A percentile compares a stretch with the other conserved stretches of the same genome.
These are phyloP conservation scores for Piromyces finnis DNA, from an alignment of 192 early-diverging fungal genomes.

Conservation along the genomic window DNA sequence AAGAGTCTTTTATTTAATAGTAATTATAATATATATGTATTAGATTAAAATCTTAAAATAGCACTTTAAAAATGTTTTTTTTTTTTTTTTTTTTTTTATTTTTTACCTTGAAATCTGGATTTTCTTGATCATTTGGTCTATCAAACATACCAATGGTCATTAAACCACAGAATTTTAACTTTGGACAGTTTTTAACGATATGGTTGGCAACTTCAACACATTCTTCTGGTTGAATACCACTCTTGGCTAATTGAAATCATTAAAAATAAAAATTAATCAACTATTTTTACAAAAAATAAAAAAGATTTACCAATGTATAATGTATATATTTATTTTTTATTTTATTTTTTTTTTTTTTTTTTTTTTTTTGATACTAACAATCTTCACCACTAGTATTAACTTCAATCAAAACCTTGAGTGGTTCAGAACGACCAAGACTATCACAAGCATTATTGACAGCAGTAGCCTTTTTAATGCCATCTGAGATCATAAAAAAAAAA, in stretches of 20 bases:
- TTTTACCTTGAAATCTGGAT: slow-evolving; percentile 64
- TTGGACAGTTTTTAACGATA: slow-evolving; percentile 41
- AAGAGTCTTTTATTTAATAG: background rate
- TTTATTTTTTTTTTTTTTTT: no score
- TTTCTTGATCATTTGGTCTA: slow-evolving; percentile 5
- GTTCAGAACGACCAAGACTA: slow-evolving; percentile 14
- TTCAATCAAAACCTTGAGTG: slow-evolving; percentile 74
- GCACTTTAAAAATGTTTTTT: no score
- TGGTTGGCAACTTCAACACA: slow-evolving; percentile 34
- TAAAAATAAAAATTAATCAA: no score
- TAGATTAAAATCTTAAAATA: no score
- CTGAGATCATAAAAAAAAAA: no score
- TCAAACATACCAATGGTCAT: slow-evolving; percentile 89
- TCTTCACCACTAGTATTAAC: slow-evolving; percentile 87
- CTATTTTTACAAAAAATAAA: no score
- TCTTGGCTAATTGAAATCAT: slow-evolving; percentile 37
- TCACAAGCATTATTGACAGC: slow-evolving; percentile 61
- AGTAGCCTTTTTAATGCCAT: slow-evolving; percentile 63
- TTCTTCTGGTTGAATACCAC: slow-evolving; percentile 43
- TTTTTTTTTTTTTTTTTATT: no score
- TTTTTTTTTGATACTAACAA: background rate
- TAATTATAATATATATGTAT: background rate
- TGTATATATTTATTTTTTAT: no score
- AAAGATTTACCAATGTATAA: no score
- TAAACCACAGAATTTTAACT: slow-evolving; percentile 57